phyloP scores from a whole-genome alignment of 2,329 filamentous ascomycete genomes.

The Fusarium sp. region DNA sequence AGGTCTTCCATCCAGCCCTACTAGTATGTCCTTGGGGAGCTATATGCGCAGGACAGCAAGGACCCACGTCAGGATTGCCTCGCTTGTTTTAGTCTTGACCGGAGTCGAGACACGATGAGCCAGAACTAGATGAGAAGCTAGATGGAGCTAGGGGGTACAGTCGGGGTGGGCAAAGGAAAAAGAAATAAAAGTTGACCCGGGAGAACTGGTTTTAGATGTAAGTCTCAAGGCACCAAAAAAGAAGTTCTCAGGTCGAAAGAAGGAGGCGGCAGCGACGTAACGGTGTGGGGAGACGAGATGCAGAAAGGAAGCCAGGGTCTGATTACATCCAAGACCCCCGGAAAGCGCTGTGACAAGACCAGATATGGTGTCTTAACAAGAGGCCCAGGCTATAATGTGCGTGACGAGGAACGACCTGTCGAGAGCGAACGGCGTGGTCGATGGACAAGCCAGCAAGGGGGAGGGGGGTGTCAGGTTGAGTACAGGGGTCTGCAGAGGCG shows the following conservation, averaged over 20 bases:
- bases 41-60: conserved; percentile 48
- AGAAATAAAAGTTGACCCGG: conserved; percentile 45
- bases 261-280: conserved; percentile 42
- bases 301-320: conserved; percentile 47
- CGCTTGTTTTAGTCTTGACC: conserved; percentile 36
- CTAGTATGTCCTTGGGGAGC: conserved; percentile 42
- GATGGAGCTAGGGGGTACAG: conserved; percentile 37
- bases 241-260: conserved; percentile 40
- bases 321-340: conserved; percentile 41
- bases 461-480: conserved; percentile 27
- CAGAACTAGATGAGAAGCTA: conserved; percentile 31
- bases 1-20: conserved; percentile 34
- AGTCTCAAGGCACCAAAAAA: conserved; percentile 17
- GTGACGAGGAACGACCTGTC: conserved; percentile 42
- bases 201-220: conserved; percentile 41
- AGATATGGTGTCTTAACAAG: conserved; percentile 42
- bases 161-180: conserved; percentile 44
- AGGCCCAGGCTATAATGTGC: conserved; percentile 45
- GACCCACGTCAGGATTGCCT: conserved; percentile 52
- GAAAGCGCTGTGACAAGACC: conserved; percentile 32
- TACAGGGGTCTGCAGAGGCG: conserved; percentile 28
- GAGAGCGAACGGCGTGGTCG: conserved; percentile 36
- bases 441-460: conserved; percentile 33
- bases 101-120: conserved; percentile 41
- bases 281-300: conserved; percentile 42